Base-by-base conservation (phyloP, 2,329 filamentous ascomycete species). In the Fusarium papillatum region DNA sequence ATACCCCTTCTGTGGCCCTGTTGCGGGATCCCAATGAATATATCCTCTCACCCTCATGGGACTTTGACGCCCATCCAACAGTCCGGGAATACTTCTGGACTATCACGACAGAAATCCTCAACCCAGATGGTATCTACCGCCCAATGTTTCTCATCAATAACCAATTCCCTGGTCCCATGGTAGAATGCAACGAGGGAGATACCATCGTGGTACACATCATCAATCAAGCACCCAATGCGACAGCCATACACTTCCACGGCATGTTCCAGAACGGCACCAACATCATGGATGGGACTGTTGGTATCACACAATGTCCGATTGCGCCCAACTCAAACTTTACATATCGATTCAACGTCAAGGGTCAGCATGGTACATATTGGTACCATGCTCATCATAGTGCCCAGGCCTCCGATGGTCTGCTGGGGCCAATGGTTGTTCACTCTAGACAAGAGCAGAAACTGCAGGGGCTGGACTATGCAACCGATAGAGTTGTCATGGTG, bases 181-280 rank as follows among this genome's bases (percentile, higher is more conserved):
- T 97, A 57, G 90, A 94, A 74, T 91, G 92, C 73, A 95, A 94
- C 75, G 91, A 94, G 74, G 94, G 93, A 24, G 95, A 97, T 77
- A 91, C 89, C 1, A 82, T 97, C 11, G 82, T 95, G 5, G 90
- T 95, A 53, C 90, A 94, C 38, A 87, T 95, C 63, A 85, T 90
- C 76, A 96, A 96, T 77, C 87, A 89, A 26, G 90, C 93, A 1
- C 85, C 86, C 16, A 94, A 95, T 75, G 90, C 88, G 16, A 93
- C 93, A 11, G 90, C 88, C 43, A 86, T 96, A 7, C 94, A 96
- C 80, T 96, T 94, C 82, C 94, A 96, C 76, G 94, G 94, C 19
- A 88, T 96, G 73, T 95, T 91, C 80, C 93, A 95, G 80, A 94
- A 94, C 76, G 93, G 93, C 14, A 94, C 93, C 0, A 94, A 91